Conservation (phyloP, 139 green algal genomes). For the Diplosphaera chodatii region DNA sequence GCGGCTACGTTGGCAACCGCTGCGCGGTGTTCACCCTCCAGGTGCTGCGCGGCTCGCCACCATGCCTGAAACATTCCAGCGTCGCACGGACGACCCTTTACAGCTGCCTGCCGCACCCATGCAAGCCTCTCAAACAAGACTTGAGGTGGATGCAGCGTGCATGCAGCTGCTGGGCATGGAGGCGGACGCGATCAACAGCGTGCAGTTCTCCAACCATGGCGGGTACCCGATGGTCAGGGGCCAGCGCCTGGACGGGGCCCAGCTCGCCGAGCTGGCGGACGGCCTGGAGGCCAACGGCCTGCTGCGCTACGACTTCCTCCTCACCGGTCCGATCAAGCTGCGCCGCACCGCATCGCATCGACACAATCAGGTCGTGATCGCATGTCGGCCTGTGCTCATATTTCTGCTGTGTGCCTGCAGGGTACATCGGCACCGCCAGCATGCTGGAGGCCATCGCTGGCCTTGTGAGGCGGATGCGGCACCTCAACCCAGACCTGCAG, state of each 20-base stretch:
- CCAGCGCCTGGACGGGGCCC: slow-evolving; percentile 56
- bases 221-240: slow-evolving; percentile 69
- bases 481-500: slow-evolving; percentile 52
- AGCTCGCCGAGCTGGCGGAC: slow-evolving; percentile 58
- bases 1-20: slow-evolving; percentile 78
- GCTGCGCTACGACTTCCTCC: slow-evolving; percentile 80
- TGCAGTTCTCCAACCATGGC: slow-evolving; percentile 56
- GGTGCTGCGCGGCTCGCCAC: background rate
- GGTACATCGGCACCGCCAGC: slow-evolving; percentile 81
- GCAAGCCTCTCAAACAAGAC: too few relatives aligned
- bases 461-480: slow-evolving; percentile 49
- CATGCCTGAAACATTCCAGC: too few relatives aligned
- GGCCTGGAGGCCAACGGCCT: slow-evolving; percentile 82
- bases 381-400: background rate
- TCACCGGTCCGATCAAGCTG: slow-evolving; percentile 64
- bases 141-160: too few relatives aligned
- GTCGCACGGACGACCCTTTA: too few relatives aligned
- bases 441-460: slow-evolving; percentile 64
- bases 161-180: slow-evolving; percentile 76
- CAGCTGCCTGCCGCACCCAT: too few relatives aligned
- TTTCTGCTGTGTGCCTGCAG: slow-evolving; percentile 31
- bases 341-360: too few relatives aligned
- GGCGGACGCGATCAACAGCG: slow-evolving; percentile 77
- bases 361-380: too few relatives aligned
- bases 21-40: slow-evolving; percentile 85